phyloP scores from a whole-genome alignment of 768 basidiomycete species.

The Galerina sulciceps region DNA sequence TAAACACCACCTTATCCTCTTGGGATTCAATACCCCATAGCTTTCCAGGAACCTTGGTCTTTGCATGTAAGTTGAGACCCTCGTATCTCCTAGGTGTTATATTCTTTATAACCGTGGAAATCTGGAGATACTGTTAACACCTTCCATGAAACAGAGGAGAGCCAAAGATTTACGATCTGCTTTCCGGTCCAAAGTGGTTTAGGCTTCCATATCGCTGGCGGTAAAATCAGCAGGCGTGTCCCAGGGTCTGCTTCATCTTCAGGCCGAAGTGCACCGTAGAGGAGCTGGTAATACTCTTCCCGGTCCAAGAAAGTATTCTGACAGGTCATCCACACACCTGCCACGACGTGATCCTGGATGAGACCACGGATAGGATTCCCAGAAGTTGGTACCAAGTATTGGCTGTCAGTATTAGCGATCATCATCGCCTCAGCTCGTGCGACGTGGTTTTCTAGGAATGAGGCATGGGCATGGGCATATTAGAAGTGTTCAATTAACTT shows the following conservation, averaged over 20 bases:
- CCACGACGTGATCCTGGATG: constrained; percentile 98
- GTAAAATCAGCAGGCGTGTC: constrained; percentile 76
- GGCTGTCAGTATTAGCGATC: constrained; percentile 97
- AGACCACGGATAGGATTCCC: constrained; percentile 97
- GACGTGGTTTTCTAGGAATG: constrained; percentile 80
- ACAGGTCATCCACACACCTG: constrained; percentile 99
- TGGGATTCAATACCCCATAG: constrained; percentile 83
- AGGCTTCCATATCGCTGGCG: constrained; percentile 93
- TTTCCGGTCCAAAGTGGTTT: constrained; percentile 96
- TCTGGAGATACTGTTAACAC: constrained; percentile 47
- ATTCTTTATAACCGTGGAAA: constrained; percentile 92
- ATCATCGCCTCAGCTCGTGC: constrained; percentile 93
- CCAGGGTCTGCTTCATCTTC: constrained; percentile 71
- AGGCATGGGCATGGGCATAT: background rate
- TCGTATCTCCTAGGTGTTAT: constrained; percentile 80
- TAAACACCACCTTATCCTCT: constrained; percentile 88
- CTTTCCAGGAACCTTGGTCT: constrained; percentile 87
- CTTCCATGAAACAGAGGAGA: background rate
- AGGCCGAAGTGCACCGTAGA: constrained; percentile 92
- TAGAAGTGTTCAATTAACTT: constrained; percentile 1
- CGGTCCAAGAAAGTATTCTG: constrained; percentile 94
- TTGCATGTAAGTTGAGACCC: constrained; percentile 84
- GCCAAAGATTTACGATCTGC: constrained; percentile 73
- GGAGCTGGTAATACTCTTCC: constrained; percentile 94
- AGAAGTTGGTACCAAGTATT: constrained; percentile 98